Evolutionary conservation across 192 early-diverging fungal genomes (phyloP).

Genomic region (Backusella westeae): DNA sequence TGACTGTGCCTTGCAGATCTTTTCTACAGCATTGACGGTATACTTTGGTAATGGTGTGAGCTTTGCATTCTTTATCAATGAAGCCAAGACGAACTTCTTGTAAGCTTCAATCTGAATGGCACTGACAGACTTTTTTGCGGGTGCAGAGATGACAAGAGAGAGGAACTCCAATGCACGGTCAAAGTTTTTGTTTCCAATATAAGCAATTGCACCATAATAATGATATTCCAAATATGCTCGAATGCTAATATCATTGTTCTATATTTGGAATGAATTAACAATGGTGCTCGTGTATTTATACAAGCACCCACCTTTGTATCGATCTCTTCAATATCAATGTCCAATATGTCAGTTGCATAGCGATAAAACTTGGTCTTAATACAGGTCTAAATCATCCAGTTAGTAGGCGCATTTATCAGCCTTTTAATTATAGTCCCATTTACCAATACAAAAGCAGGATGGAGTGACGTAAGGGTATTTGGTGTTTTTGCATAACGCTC

Average conservation of each 20-base stretch:
- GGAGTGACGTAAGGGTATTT: constrained; percentile 43
- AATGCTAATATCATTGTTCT: constrained; percentile 29
- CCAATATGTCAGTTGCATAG: constrained; percentile 45
- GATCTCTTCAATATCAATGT: constrained; percentile 50
- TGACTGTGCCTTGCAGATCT: constrained; percentile 39
- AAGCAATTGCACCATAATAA: constrained; percentile 80
- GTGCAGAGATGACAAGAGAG: constrained; percentile 60
- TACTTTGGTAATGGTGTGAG: constrained; percentile 51
- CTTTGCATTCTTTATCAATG: constrained; percentile 57
- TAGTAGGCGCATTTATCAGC: background rate
- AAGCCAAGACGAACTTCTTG: constrained; percentile 66
- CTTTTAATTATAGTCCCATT: background rate
- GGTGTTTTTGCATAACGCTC: constrained; percentile 34
- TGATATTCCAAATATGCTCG: constrained; percentile 70
- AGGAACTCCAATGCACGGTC: constrained; percentile 63
- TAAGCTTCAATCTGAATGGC: constrained; percentile 76
- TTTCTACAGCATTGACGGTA: constrained; percentile 44
- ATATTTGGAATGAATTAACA: background rate
- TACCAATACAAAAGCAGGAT: constrained; percentile 40
- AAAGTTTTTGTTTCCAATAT: constrained; percentile 62
- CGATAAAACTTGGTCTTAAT: constrained; percentile 48
- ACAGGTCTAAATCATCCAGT: constrained; percentile 35
- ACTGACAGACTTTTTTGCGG: constrained; percentile 53
- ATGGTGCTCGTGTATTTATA: background rate
- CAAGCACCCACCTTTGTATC: constrained; percentile 38